phyloP scores from a whole-genome alignment of 2,329 filamentous ascomycete genomes.

The Trichothecium sympodiale region DNA sequence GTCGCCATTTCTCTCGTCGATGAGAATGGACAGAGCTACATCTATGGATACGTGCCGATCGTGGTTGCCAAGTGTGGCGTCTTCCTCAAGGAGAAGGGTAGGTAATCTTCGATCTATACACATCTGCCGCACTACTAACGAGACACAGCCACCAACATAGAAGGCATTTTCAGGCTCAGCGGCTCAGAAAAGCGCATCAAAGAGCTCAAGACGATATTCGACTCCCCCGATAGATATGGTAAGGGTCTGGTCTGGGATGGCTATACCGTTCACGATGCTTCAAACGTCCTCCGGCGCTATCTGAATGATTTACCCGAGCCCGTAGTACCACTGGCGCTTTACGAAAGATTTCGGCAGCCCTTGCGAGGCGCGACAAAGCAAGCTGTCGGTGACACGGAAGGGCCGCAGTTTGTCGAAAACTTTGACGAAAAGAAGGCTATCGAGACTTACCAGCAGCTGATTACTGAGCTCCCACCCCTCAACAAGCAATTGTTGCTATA shows the following conservation, averaged over 20 bases:
- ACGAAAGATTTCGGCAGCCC: constrained; percentile 81
- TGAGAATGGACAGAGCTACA: constrained; percentile 86
- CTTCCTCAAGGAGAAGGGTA: constrained; percentile 95
- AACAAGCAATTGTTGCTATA: constrained; percentile 92
- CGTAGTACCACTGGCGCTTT: constrained; percentile 88
- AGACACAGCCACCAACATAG: constrained; percentile 71
- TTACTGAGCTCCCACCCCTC: constrained; percentile 82
- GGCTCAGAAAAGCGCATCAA: constrained; percentile 98
- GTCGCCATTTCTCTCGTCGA: constrained; percentile 95
- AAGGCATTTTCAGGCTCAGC: constrained; percentile 92
- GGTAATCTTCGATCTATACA: constrained; percentile 17
- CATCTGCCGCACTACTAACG: constrained; percentile 8
- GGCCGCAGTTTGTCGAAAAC: constrained; percentile 57
- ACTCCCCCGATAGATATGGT: constrained; percentile 89
- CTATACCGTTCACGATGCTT: constrained; percentile 96
- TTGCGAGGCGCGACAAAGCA: constrained; percentile 62
- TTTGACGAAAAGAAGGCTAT: constrained; percentile 61
- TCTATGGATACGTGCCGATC: constrained; percentile 97
- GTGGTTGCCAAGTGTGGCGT: constrained; percentile 98
- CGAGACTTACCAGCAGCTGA: constrained; percentile 72
- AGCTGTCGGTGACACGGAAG: constrained; percentile 57
- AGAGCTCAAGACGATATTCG: constrained; percentile 82
- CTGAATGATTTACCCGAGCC: constrained; percentile 94
- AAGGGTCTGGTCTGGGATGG: constrained; percentile 96
- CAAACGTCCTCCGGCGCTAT: constrained; percentile 90